Conservation (phyloP, 805 yeast genomes). For the Yarrowia sp. region DNA sequence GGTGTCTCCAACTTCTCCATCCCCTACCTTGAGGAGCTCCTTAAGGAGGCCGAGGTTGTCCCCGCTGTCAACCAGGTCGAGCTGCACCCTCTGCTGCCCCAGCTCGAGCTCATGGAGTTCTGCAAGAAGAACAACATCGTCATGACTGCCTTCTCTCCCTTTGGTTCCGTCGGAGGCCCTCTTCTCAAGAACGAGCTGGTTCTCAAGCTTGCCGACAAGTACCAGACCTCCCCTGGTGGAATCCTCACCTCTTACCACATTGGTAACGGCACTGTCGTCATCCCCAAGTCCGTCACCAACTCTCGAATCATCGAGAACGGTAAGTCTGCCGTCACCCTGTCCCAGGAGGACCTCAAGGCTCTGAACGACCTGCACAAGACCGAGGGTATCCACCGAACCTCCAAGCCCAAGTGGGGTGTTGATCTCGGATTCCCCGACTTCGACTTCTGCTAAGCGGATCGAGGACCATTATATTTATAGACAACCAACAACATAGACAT, state of each 20-base stretch:
- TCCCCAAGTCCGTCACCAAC: slow-evolving; percentile 77
- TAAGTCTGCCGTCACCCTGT: slow-evolving; percentile 52
- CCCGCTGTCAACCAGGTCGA: slow-evolving; percentile 83
- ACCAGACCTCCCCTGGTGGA: slow-evolving; percentile 61
- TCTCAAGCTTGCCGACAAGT: slow-evolving; percentile 61
- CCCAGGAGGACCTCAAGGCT: slow-evolving; percentile 54
- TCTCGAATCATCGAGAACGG: slow-evolving; percentile 60
- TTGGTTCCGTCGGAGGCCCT: slow-evolving; percentile 71
- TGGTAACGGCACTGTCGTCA: slow-evolving; percentile 62
- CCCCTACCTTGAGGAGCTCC: slow-evolving; percentile 58
- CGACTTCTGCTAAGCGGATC: slow-evolving; percentile 33
- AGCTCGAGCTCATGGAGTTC: slow-evolving; percentile 62
- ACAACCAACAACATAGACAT: slow-evolving; percentile 18
- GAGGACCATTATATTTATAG: slow-evolving; percentile 21
- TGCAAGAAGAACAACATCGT: slow-evolving; percentile 60
- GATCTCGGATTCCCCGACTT: slow-evolving; percentile 45
- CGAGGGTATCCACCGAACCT: slow-evolving; percentile 45
- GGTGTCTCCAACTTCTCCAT: slow-evolving; percentile 80
- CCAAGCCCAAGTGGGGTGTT: slow-evolving; percentile 48
- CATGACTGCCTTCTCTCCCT: slow-evolving; percentile 78
- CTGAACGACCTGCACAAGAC: slow-evolving; percentile 48
- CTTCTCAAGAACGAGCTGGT: slow-evolving; percentile 60
- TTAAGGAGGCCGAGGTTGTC: slow-evolving; percentile 56
- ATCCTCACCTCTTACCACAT: slow-evolving; percentile 70
- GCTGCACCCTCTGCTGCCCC: slow-evolving; percentile 75